Conservation (phyloP, 805 yeast genomes). For the Jamesozyma rosinii region DNA sequence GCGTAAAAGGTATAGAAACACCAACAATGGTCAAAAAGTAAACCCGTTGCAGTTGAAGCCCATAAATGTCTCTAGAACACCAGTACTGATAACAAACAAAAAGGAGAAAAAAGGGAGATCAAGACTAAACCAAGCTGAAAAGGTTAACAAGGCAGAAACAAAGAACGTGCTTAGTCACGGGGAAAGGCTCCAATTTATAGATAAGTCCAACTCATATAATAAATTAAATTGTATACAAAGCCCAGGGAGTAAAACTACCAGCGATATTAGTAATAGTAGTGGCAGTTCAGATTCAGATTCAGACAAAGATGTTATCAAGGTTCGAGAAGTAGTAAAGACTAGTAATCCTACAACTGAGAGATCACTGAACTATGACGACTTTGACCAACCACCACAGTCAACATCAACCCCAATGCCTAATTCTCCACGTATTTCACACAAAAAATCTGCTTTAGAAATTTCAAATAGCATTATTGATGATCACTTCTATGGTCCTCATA, state of each 20-base stretch:
- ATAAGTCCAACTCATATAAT: background rate
- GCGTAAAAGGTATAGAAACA: background rate
- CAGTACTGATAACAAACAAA: background rate
- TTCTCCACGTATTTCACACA: background rate
- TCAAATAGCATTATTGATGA: background rate
- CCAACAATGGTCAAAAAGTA: background rate
- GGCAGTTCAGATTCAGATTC: background rate
- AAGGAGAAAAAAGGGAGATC: background rate
- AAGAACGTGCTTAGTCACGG: background rate
- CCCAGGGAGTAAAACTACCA: background rate
- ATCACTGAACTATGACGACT: constrained; percentile 22
- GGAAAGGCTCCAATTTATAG: background rate
- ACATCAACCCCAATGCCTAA: constrained; percentile 23
- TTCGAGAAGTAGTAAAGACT: background rate
- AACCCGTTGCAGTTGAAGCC: background rate
- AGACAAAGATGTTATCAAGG: background rate
- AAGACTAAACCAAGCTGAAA: background rate
- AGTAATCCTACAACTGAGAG: background rate
- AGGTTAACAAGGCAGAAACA: too few species aligned
- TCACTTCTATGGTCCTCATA: background rate
- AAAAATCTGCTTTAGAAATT: background rate
- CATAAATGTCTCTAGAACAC: background rate
- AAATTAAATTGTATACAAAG: too few species aligned
- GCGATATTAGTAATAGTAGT: background rate
- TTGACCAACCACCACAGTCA: constrained; percentile 26